These are phyloP conservation scores for Thraustochytrium striatum DNA, from an alignment of 352 stramenopile species.

Conservation along the genomic window DNA sequence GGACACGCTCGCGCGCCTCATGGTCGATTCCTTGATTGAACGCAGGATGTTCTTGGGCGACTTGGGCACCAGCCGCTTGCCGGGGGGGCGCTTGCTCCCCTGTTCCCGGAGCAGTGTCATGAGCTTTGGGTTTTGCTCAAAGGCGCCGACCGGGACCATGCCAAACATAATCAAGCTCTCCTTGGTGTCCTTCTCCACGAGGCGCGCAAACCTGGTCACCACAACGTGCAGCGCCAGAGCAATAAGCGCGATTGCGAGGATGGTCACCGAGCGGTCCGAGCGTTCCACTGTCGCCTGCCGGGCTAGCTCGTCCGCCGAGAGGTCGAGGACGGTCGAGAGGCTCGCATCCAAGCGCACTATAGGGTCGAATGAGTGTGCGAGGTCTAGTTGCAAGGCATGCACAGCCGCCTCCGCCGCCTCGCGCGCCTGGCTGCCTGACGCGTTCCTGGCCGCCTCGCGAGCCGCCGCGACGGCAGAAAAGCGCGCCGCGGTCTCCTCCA, in stretches of 20 bases:
- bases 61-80: too few relatives aligned
- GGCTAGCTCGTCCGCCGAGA: neutral
- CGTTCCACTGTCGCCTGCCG: neutral
- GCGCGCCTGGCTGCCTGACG: neutral
- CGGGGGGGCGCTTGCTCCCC: too few relatives aligned
- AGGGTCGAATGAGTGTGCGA: too few relatives aligned
- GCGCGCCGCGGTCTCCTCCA: neutral
- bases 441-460: neutral
- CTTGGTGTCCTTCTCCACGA: slow-evolving; percentile 30
- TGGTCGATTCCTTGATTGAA: too few relatives aligned
- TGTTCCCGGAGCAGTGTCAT: slow-evolving; percentile 10
- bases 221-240: neutral
- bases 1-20: too few relatives aligned
- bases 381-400: too few relatives aligned
- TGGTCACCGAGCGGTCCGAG: neutral
- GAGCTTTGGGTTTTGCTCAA: slow-evolving; percentile 11
- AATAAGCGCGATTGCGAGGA: neutral
- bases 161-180: slow-evolving; percentile 38
- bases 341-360: neutral
- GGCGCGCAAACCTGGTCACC: neutral
- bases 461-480: neutral
- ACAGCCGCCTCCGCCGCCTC: neutral
- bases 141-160: slow-evolving; percentile 40
- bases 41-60: too few relatives aligned
- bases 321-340: neutral